These are phyloP conservation scores for Rhizomucor pusillus DNA, from an alignment of 371 early-diverging fungal genomes.

Conservation along the genomic window DNA sequence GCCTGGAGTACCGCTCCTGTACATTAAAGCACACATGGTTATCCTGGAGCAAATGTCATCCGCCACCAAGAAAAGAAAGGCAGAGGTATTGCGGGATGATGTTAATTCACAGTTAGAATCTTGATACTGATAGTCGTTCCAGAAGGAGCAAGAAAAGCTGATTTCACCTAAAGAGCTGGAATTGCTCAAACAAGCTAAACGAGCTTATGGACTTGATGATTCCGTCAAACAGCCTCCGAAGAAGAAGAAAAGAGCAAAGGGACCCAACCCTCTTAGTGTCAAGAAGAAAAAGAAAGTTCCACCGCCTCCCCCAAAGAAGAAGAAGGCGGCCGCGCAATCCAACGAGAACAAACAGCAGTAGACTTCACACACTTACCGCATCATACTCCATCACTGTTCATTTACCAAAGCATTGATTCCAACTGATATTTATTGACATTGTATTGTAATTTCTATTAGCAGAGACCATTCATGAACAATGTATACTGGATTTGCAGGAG, in stretches of 20 bases:
- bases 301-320: constrained; percentile 23
- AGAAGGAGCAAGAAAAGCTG: constrained; percentile 39
- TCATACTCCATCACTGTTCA: no score
- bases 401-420: no score
- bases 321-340: constrained; percentile 11
- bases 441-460: no score
- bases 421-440: no score
- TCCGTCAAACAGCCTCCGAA: constrained; percentile 9
- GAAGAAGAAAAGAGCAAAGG: constrained; percentile 52
- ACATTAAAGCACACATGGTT: constrained; percentile 73
- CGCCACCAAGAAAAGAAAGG: constrained; percentile 41
- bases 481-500: no score
- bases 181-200: constrained; percentile 49
- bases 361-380: no score
- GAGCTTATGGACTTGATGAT: neutral
- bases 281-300: constrained; percentile 72
- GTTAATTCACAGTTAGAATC: neutral
- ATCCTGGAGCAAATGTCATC: constrained; percentile 77
- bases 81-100: constrained; percentile 28
- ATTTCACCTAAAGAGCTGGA: constrained; percentile 54
- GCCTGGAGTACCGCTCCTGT: constrained; percentile 86
- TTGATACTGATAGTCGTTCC: constrained; percentile 4
- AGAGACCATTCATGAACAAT: no score
- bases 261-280: constrained; percentile 82
- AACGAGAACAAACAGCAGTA: neutral